Evolutionary conservation across 2,329 filamentous ascomycete species (phyloP).

Genomic region (Coccinonectria pachysandricola): DNA sequence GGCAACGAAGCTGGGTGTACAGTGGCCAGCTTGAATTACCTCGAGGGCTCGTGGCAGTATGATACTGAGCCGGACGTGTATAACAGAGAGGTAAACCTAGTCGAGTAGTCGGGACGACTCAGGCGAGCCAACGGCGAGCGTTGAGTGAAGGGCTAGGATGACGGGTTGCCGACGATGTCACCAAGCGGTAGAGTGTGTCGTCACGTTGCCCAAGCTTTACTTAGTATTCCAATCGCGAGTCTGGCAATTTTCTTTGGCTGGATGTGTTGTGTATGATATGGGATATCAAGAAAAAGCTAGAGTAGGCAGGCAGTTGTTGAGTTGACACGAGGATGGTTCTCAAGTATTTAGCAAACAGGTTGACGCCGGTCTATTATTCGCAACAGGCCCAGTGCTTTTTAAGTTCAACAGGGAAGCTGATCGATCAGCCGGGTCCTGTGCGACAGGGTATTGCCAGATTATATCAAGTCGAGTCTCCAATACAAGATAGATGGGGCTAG

Average conservation of each 20-base stretch:
- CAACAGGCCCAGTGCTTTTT: constrained; percentile 15
- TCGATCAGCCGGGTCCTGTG: constrained; percentile 19
- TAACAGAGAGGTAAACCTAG: too few species aligned
- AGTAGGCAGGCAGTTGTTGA: constrained; percentile 15
- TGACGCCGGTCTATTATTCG: constrained; percentile 19
- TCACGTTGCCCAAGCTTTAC: too few species aligned
- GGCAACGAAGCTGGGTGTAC: constrained; percentile 27
- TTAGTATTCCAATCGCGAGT: too few species aligned
- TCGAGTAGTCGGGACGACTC: too few species aligned
- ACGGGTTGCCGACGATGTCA: constrained; percentile 14
- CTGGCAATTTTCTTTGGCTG: too few species aligned
- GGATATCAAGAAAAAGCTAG: constrained; percentile 16
- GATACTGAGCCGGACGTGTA: too few species aligned
- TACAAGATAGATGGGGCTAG: constrained; percentile 18
- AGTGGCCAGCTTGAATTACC: constrained; percentile 15
- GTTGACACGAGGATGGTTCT: too few species aligned
- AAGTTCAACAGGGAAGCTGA: constrained; percentile 21
- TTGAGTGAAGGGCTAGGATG: too few species aligned
- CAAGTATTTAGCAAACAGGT: constrained; percentile 18
- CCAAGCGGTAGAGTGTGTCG: too few species aligned
- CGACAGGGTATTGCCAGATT: constrained; percentile 17
- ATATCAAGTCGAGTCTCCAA: constrained; percentile 21
- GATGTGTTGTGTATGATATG: too few species aligned
- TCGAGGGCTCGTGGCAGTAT: constrained; percentile 5
- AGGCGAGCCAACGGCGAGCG: too few species aligned